Evolutionary conservation across 1,284 basidiomycete species (phyloP).

Genomic region (Apiotrichum gracile): DNA sequence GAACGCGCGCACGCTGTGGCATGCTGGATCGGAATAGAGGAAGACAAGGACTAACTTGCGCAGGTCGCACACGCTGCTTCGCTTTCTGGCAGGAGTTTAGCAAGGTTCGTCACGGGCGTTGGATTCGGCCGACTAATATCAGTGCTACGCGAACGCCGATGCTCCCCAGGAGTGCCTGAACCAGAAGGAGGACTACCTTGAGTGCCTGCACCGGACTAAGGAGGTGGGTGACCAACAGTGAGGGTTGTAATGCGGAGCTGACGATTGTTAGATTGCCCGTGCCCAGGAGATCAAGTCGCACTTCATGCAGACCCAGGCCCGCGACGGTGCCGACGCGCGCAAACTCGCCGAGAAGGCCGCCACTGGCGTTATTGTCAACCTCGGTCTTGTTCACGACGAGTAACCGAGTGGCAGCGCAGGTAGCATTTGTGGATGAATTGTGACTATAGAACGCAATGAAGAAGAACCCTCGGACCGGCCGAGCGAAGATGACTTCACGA

Average conservation of each 20-base stretch:
- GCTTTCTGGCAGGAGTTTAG: constrained; percentile 87
- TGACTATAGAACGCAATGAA: neutral
- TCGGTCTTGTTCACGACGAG: constrained; percentile 57
- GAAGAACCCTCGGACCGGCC: too few species aligned
- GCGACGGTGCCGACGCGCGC: constrained; percentile 61
- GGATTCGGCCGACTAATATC: neutral
- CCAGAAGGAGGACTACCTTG: constrained; percentile 82
- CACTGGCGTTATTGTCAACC: constrained; percentile 65
- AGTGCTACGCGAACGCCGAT: constrained; percentile 86
- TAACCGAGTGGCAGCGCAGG: constrained; percentile 1
- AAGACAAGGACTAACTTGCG: constrained; percentile 1
- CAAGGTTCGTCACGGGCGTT: constrained; percentile 53
- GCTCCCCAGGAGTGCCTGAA: constrained; percentile 65
- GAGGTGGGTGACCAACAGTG: constrained; percentile 63
- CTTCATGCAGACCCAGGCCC: constrained; percentile 62
- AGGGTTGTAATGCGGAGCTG: too few species aligned
- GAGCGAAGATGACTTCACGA: too few species aligned
- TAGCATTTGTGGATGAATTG: neutral
- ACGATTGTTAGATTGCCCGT: constrained; percentile 57
- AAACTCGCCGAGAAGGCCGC: constrained; percentile 67
- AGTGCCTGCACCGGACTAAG: constrained; percentile 86
- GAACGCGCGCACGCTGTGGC: too few species aligned
- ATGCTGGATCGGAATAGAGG: too few species aligned
- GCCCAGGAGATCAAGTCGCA: constrained; percentile 67
- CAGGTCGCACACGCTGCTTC: constrained; percentile 85